Evolutionary conservation across 2,329 filamentous ascomycete genomes (phyloP), one percentile per base, ranked within the genome.

Genomic region (Penicillium thymicola): DNA sequence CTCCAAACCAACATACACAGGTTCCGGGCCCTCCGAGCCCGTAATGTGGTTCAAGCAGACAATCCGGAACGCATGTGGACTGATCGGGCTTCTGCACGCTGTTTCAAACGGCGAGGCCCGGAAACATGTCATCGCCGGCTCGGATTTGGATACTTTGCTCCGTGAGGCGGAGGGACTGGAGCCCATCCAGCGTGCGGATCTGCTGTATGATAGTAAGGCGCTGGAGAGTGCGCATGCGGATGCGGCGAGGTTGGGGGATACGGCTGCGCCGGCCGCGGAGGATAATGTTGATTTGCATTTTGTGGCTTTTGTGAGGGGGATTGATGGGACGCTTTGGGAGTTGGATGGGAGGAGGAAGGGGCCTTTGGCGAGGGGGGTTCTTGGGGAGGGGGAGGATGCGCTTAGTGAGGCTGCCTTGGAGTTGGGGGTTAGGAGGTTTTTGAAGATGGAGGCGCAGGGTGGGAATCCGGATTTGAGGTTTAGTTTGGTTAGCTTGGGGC

Each of bases 31-130:
- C 0, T 70, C 68, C 0, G 90, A 97, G 70, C 87, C 90, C 5
- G 90, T 97, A 0, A 69, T 96, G 8, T 99, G 93, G 94, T 97
- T 92, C 81, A 89, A 85, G 65, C 93, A 97, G 78, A 97, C 92
- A 0, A 97, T 97, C 67, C 84, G 89, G 59, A 96, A 97, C 72
- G 91, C 93, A 0, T 97, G 93, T 73, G 93, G 93, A 0, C 78
- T 96, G 43, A 96, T 97, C 79, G 94, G 89, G 0, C 76, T 97
- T 28, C 73, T 97, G 44, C 94, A 97, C 71, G 89, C 88, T 18
- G 84, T 90, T 0, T 82, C 82, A 44, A 99, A 97, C 73, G 92
- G 92, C 0, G 81, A 82, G 1, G 88, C 89, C 0, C 78, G 82
- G 54, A 75, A 77, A 4, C 83, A 87, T 51, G 83, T 96, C 53